Percentiles rank a stretch among this genome's conserved stretches.
phyloP scores from a whole-genome alignment of 208 protist species.

The Crithidia expoeki region DNA sequence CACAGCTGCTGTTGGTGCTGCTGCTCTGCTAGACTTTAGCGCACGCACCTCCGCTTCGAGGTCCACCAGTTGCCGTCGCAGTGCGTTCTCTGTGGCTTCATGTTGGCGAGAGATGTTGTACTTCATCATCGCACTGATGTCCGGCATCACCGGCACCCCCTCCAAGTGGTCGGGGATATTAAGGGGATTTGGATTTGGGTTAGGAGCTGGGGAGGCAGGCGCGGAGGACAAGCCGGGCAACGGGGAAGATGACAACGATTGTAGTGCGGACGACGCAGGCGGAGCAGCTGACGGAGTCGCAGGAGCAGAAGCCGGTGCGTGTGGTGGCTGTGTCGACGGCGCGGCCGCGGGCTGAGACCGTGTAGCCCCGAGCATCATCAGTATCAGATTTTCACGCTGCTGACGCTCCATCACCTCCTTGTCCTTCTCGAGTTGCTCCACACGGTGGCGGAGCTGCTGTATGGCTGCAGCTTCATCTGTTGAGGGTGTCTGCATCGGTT shows the following conservation, averaged over 20 bases:
- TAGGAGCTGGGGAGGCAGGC: conserved; percentile 1
- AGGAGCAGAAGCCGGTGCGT: conserved; percentile 4
- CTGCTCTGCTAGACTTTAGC: conserved; percentile 27
- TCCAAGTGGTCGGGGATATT: conserved; percentile 31
- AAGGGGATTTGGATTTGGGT: background rate
- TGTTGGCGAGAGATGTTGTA: conserved; percentile 80
- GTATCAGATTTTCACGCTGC: conserved; percentile 64
- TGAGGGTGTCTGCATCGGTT: background rate
- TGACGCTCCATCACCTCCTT: conserved; percentile 62
- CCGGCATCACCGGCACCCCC: conserved; percentile 75
- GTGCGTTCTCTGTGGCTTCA: conserved; percentile 60
- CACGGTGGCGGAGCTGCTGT: conserved; percentile 46
- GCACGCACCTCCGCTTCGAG: conserved; percentile 63
- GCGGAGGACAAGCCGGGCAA: conserved; percentile 14
- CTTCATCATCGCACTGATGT: conserved; percentile 65
- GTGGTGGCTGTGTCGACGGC: background rate
- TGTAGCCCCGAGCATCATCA: conserved; percentile 51
- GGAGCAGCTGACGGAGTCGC: background rate
- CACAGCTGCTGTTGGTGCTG: conserved; percentile 4
- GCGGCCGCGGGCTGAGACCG: conserved; percentile 16
- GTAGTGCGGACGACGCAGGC: conserved; percentile 19
- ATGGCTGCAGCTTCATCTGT: conserved; percentile 22
- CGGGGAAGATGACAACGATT: conserved; percentile 13
- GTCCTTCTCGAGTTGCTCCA: conserved; percentile 65
- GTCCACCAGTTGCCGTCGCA: conserved; percentile 67